These are phyloP conservation scores for Pythium monospermum DNA, from an alignment of 352 stramenopile genomes.

Conservation along the genomic window DNA sequence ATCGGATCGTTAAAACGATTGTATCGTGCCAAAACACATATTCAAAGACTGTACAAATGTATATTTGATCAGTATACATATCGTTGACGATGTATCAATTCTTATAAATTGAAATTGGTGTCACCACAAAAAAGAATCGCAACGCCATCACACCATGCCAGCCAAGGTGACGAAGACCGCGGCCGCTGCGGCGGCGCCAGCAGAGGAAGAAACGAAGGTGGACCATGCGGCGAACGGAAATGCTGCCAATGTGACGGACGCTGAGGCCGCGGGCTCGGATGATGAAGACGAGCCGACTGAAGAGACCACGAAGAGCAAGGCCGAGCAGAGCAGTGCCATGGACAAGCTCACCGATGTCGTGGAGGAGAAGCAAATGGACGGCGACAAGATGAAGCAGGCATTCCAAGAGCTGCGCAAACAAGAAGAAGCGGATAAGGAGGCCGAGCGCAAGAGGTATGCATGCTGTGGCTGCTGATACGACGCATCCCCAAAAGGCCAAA, in stretches of 20 bases:
- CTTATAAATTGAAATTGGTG: too few relatives aligned
- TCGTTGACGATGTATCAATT: background rate
- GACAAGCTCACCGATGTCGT: slow-evolving; percentile 83
- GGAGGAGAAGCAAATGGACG: slow-evolving; percentile 86
- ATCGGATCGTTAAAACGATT: slow-evolving; percentile 7
- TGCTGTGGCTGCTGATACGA: background rate
- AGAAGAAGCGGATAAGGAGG: slow-evolving; percentile 81
- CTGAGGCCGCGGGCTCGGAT: slow-evolving; percentile 36
- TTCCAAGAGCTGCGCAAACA: slow-evolving; percentile 73
- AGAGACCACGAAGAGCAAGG: slow-evolving; percentile 69
- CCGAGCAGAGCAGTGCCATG: slow-evolving; percentile 76
- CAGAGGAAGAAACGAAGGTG: slow-evolving; percentile 1
- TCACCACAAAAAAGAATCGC: too few relatives aligned
- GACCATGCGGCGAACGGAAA: slow-evolving; percentile 18
- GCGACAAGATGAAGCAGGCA: slow-evolving; percentile 85
- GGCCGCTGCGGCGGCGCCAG: background rate
- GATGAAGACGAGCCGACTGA: slow-evolving; percentile 41
- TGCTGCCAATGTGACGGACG: slow-evolving; percentile 3
- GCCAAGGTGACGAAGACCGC: slow-evolving; percentile 19
- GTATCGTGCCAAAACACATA: background rate
- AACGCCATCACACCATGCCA: too few relatives aligned
- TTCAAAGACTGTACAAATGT: background rate
- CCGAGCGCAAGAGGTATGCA: slow-evolving; percentile 52
- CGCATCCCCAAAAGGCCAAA: too few relatives aligned
- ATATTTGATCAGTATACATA: background rate